Evolutionary conservation across 177 flowering plant species (phyloP), one percentile per base, ranked within the genome.

Genomic region (Tripterygium wilfordii): DNA sequence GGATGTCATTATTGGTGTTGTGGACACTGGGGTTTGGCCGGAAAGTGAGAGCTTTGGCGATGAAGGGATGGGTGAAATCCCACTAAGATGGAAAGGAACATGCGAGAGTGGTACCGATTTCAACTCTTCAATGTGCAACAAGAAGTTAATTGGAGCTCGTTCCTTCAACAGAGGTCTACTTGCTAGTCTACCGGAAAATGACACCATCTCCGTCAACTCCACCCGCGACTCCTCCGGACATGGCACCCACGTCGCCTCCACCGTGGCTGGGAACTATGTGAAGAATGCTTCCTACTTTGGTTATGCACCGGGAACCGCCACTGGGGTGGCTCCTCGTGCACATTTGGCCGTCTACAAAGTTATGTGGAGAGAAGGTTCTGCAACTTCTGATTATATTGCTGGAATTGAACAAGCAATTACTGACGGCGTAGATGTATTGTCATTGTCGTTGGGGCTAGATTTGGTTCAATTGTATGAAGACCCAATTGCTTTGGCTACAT

Each of bases 1-100:
- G 30, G 83, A 68, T 39, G 68, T 83, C 46, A 77, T 85, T 19
- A 65, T 85, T 18, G 90, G 90, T 9, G 14, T 85, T 24, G 60
- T 85, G 3, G 94, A 85, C 47, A 63, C 79, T 2, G 90, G 90
- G 12, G 32, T 85, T 10, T 83, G 95, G 95, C 91, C 95, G 0
- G 90, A 85, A 56, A 85, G 91, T 19, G 50, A 46, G 42, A 83
- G 95, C 60, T 83, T 42, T 21, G 46, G 16, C 2, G 95, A 85
- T 41, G 54, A 65, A 1, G 82, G 78, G 1, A 60, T 83, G 71
- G 12, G 60, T 8, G 60, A 57, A 37, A 38, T 80, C 23, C 95
- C 87, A 3, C 32, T 70, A 2, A 69, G 62, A 37, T 85, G 90
- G 90, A 76, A 67, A 61, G 88, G 87, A 17, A 54, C 42, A 37